Percentiles rank a stretch among this genome's conserved stretches.
Conservation (phyloP, 2,329 filamentous ascomycete genomes). For the Colletotrichum graminicola region DNA sequence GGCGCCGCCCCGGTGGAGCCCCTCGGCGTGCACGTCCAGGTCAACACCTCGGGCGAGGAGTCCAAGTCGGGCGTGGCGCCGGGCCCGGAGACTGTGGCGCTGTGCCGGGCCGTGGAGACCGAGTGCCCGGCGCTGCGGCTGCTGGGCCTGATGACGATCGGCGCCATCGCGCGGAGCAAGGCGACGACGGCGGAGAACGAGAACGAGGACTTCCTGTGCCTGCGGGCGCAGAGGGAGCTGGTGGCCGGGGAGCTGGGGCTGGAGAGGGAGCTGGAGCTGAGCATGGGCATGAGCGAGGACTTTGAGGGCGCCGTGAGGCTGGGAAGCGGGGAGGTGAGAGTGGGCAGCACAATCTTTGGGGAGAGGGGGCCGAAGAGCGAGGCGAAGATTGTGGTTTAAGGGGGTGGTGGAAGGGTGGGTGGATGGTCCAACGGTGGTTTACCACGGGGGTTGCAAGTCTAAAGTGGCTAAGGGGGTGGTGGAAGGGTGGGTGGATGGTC, state of each 20-base stretch:
- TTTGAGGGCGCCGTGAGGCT: conserved; percentile 88
- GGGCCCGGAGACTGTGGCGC: conserved; percentile 66
- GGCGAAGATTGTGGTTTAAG: conserved; percentile 72
- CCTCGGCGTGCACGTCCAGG: conserved; percentile 87
- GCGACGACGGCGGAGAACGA: conserved; percentile 80
- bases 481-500: background rate
- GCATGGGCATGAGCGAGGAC: conserved; percentile 99
- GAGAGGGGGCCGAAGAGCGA: conserved; percentile 82
- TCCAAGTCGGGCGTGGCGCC: conserved; percentile 87
- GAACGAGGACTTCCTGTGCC: conserved; percentile 86
- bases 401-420: too few species aligned
- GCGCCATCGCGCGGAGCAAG: conserved; percentile 87
- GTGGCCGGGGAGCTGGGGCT: conserved; percentile 67
- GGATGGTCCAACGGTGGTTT: background rate
- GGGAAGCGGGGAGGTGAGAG: conserved; percentile 89
- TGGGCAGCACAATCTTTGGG: conserved; percentile 96
- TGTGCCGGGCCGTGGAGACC: conserved; percentile 78
- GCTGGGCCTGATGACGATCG: conserved; percentile 95
- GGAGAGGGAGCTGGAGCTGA: conserved; percentile 79
- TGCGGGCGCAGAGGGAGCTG: conserved; percentile 78
- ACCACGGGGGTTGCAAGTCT: background rate
- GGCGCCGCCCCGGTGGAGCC: conserved; percentile 54
- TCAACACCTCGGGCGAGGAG: conserved; percentile 93
- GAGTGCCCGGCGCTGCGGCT: conserved; percentile 80
- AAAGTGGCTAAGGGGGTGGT: background rate